Evolutionary conservation across 768 basidiomycete genomes (phyloP), one percentile per base, ranked within the genome.

Genomic region (Suillus discolor): DNA sequence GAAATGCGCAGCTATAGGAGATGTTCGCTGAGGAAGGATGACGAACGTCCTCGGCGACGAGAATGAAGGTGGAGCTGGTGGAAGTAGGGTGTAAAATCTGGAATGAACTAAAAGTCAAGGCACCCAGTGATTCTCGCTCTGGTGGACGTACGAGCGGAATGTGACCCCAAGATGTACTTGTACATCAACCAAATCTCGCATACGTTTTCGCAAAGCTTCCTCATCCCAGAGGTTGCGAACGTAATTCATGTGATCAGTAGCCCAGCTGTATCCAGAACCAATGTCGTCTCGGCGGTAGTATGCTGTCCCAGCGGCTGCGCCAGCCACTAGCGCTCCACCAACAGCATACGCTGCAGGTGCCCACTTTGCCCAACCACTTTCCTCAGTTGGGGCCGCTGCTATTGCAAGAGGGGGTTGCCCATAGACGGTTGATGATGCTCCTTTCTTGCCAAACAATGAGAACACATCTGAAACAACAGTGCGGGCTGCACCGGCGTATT

Each of bases 181-280:
- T 53, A 89, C 80, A 59, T 82, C 80, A 53, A 91, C 77, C 61
- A 97, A 76, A 36, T 79, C 80, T 34, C 89, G 85, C 62, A 97
- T 71, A 25, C 96, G 83, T 65, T 73, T 77, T 45, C 82, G 81
- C 77, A 96, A 79, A 12, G 79, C 81, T 25, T 82, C 81, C 69
- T 89, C 87, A 70, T 96, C 89, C 96, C 95, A 97, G 38, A 97
- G 78, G 69, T 83, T 92, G 51, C 91, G 87, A 11, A 96, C 89
- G 75, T 91, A 98, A 72, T 90, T 91, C 87, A 97, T 86, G 75
- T 98, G 96, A 70, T 96, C 95, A 38, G 84, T 88, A 3, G 89
- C 89, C 89, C 89, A 95, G 13, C 81, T 79, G 70, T 90, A 90
- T 3, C 91, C 87, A 51, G 82, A 82, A 7, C 84, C 83, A 38